Evolutionary conservation across 768 basidiomycete species (phyloP), one percentile per base, ranked within the genome.

Genomic region (Hericium coralloides): DNA sequence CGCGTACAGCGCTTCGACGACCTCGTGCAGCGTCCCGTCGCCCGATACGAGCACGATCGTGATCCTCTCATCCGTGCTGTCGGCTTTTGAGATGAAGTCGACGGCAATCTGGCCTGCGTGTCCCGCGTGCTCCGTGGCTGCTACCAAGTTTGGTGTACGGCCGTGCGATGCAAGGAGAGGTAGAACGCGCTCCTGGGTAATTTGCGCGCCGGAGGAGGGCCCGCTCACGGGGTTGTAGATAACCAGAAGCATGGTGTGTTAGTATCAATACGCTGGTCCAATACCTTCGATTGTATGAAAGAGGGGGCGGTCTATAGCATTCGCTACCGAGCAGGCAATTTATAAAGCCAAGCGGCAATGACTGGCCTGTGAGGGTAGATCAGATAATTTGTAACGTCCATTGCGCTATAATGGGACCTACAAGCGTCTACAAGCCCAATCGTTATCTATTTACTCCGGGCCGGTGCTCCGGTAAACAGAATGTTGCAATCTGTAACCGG

Each of bases 21-120:
- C 80, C 64, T 98, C 94, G 68, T 95, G 91, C 39, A 93, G 74
- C 1, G 94, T 97, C 17, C 95, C 95, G 69, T 98, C 95, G 8
- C 95, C 95, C 4, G 94, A 92, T 15, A 79, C 81, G 23, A 93
- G 73, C 52, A 89, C 66, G 49, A 89, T 66, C 0, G 77, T 77
- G 53, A 79, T 58, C 9, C 66, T 49, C 59, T 66, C 72, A 8
- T 67, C 55, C 55, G 64, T 59, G 45, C 63, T 59, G 4, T 52
- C 15, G 10, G 49, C 5, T 18, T 49, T 38, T 7, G 56, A 1
- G 51, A 86, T 64, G 59, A 78, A 72, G 5, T 74, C 64, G 37
- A 74, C 58, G 15, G 81, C 69, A 52, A 78, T 56, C 38, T 62
- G 63, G 14, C 82, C 85, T 10, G 84, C 85, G 66, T 89, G 79